Evolutionary conservation across 2,329 filamentous ascomycete genomes (phyloP).

Genomic region (Scytalidium sp.): DNA sequence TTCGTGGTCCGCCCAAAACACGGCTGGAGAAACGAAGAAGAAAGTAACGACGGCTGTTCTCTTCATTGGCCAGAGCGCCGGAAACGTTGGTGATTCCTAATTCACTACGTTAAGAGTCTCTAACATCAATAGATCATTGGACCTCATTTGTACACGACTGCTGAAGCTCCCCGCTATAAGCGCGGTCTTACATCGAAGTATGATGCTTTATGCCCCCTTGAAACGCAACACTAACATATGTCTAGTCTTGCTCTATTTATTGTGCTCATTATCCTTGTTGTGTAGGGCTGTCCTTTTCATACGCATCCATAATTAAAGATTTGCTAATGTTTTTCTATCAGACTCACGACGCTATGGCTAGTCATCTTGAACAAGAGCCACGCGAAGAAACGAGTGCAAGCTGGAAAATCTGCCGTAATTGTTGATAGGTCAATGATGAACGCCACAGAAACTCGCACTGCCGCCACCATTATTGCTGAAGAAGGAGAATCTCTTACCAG

Average conservation of each 20-base stretch:
- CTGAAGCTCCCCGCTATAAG: conserved; percentile 55
- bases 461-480: conserved; percentile 28
- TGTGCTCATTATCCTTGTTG: conserved; percentile 51
- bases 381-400: conserved; percentile 46
- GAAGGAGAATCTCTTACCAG: conserved; percentile 21
- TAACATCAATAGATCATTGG: conserved; percentile 48
- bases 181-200: conserved; percentile 56
- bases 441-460: conserved; percentile 35
- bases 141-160: conserved; percentile 60
- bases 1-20: conserved; percentile 60
- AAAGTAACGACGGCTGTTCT: conserved; percentile 63
- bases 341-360: conserved; percentile 42
- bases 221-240: not conserved
- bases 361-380: conserved; percentile 53
- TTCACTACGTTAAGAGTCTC: not conserved
- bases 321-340: conserved; percentile 9
- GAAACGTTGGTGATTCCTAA: conserved; percentile 43
- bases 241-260: conserved; percentile 54
- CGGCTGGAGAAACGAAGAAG: conserved; percentile 67
- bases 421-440: conserved; percentile 59
- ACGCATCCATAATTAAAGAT: conserved; percentile 2
- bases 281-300: conserved; percentile 27
- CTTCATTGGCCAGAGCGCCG: conserved; percentile 62
- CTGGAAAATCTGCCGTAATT: conserved; percentile 58
- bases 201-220: conserved; percentile 1